Base-by-base conservation (phyloP, 1,284 basidiomycete species). In the Peniophora sp. region DNA sequence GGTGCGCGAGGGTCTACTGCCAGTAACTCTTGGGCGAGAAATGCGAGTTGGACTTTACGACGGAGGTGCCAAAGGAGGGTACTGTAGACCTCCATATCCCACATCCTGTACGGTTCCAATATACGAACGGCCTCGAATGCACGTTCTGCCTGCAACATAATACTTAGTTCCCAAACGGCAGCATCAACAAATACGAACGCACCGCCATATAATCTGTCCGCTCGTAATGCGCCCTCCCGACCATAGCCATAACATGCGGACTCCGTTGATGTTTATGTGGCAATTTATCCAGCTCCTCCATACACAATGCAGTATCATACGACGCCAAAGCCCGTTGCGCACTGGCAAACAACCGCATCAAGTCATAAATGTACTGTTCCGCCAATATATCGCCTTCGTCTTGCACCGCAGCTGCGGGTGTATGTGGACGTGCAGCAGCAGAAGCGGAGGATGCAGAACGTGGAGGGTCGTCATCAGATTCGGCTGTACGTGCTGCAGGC, bases 21-120 rank as follows among this genome's bases (percentile, higher is more conserved):
- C n/a, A 45, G 9, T 9, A 97, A 73, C 58, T 93, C 89, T 67
- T 97, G 94, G 1, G 94, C 89, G 38, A 97, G 77, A 69, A 86
- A 90, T 1, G 94, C 93, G 47, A 97, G 77, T 57, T 86, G 79
- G 38, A 92, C 82, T 54, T 81, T 80, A 56, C 82, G 78, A 61
- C 89, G 84, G 45, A 95, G 72, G 68, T 97, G 93, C 94, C 94
- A 97, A 47, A 97, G 73, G 34, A 95, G 76, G 11, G 95, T 96
- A 38, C 93, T 96, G 69, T 92, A 96, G 39, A 91, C 80, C 66
- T 97, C 94, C 89, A 95, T 94, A 64, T 92, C 89, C 71, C 80
- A 81, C 50, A 94, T 66, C 23, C 90, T 81, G 72, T 92, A 88
- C 8, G 92, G 93, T 56, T 96, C 87, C 50, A 87, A 69, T n/a